Conservation (phyloP, 2,329 filamentous ascomycete genomes). For the Neurospora sp. region DNA sequence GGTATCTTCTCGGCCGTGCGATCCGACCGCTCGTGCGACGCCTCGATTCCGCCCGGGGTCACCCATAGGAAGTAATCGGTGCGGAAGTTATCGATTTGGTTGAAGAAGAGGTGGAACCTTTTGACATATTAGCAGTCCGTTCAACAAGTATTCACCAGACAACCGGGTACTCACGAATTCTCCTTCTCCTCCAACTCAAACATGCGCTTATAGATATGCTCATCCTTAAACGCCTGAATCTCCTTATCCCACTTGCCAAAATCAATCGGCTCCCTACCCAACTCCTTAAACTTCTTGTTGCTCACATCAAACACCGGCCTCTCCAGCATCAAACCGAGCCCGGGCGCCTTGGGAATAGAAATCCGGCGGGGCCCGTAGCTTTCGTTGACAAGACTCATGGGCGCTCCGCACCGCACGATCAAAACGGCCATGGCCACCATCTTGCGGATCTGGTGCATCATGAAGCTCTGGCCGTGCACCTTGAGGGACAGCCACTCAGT, state of each 20-base stretch:
- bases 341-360: conserved; percentile 88
- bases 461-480: conserved; percentile 96
- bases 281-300: conserved; percentile 61
- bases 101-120: conserved; percentile 69
- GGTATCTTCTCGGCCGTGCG: conserved; percentile 28
- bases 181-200: conserved; percentile 82
- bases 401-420: conserved; percentile 73
- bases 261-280: conserved; percentile 59
- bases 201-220: conserved; percentile 84
- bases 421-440: conserved; percentile 93
- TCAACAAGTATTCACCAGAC: too few species aligned
- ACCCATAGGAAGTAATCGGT: conserved; percentile 66
- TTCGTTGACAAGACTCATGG: conserved; percentile 58
- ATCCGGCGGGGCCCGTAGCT: conserved; percentile 65
- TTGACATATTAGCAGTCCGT: too few species aligned
- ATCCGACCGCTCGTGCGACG: conserved; percentile 39
- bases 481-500: conserved; percentile 95
- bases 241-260: conserved; percentile 69
- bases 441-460: conserved; percentile 99
- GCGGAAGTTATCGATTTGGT: conserved; percentile 67
- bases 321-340: conserved; percentile 79
- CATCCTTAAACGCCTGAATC: conserved; percentile 82
- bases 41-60: conserved; percentile 57
- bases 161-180: conserved; percentile 51
- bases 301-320: conserved; percentile 85